phyloP scores from a whole-genome alignment of 1,284 basidiomycete genomes.

The Cryptococcus maquisensis region DNA sequence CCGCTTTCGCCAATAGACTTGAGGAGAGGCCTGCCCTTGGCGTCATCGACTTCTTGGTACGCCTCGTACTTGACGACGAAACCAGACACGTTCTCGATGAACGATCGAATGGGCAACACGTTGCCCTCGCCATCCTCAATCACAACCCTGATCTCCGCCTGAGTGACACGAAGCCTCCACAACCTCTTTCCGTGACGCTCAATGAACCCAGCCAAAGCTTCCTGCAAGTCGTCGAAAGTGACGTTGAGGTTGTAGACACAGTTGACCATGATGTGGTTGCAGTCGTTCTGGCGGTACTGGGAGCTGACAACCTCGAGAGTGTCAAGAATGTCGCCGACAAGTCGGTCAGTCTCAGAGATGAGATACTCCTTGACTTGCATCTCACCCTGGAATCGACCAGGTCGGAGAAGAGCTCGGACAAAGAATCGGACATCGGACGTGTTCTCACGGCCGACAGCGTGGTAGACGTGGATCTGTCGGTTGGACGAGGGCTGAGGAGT shows the following conservation, averaged over 20 bases:
- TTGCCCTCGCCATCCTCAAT: slow-evolving; percentile 91
- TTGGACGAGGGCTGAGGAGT: slow-evolving; percentile 89
- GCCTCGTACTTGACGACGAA: slow-evolving; percentile 98
- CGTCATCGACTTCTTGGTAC: slow-evolving; percentile 97
- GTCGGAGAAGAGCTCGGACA: slow-evolving; percentile 91
- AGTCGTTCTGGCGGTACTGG: slow-evolving; percentile 81
- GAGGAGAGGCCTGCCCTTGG: slow-evolving; percentile 88
- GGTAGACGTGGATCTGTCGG: slow-evolving; percentile 95
- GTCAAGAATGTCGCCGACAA: slow-evolving; percentile 91
- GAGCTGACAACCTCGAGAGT: slow-evolving; percentile 87
- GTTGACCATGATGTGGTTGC: slow-evolving; percentile 96
- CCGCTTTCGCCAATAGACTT: slow-evolving; percentile 91
- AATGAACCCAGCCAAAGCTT: slow-evolving; percentile 94
- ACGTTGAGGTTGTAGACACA: slow-evolving; percentile 96
- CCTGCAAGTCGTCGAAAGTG: slow-evolving; percentile 91
- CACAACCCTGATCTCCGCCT: slow-evolving; percentile 90
- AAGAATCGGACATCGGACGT: slow-evolving; percentile 97
- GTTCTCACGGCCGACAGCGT: slow-evolving; percentile 91
- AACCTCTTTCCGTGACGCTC: slow-evolving; percentile 96
- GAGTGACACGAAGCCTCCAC: slow-evolving; percentile 96
- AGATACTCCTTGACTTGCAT: slow-evolving; percentile 96
- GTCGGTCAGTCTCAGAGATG: slow-evolving; percentile 94
- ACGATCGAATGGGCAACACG: slow-evolving; percentile 88
- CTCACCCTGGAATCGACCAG: slow-evolving; percentile 82
- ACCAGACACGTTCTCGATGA: slow-evolving; percentile 97